Evolutionary conservation across 129 eudicot genomes (phyloP).

Genomic region (Glebionis coronaria): DNA sequence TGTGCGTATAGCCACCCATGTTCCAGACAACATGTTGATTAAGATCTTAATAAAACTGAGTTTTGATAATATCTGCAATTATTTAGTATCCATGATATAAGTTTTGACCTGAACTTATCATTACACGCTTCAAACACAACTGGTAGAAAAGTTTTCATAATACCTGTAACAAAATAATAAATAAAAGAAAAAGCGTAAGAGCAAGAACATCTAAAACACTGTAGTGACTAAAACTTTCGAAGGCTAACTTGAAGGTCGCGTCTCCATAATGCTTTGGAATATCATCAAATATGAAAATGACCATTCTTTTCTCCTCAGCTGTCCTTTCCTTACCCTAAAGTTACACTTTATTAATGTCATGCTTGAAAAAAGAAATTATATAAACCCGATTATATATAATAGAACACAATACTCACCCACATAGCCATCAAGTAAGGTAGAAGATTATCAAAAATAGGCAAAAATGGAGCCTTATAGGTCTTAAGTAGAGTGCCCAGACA

Average conservation of each 20-base stretch:
- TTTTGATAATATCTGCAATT: no score
- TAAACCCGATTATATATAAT: neutral
- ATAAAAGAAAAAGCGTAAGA: conserved; percentile 7
- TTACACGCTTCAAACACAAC: conserved; percentile 89
- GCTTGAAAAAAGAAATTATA: neutral
- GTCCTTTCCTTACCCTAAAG: conserved; percentile 87
- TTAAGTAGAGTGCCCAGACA: no score
- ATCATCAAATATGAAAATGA: conserved; percentile 94
- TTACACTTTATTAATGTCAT: neutral
- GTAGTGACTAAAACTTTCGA: conserved; percentile 1
- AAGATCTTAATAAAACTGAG: no score
- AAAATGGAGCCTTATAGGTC: conserved; percentile 46
- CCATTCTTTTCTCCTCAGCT: conserved; percentile 88
- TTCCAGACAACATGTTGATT: no score
- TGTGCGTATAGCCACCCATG: no score
- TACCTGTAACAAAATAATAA: conserved; percentile 48
- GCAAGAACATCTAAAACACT: neutral
- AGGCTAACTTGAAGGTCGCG: conserved; percentile 73
- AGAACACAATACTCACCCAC: conserved; percentile 62
- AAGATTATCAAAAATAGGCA: conserved; percentile 60
- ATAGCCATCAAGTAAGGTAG: conserved; percentile 52
- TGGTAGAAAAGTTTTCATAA: conserved; percentile 77
- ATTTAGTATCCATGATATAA: no score
- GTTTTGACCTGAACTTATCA: no score
- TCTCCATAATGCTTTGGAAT: conserved; percentile 90